Base-by-base conservation (phyloP, 225 moss, liverwort and hornwort genomes). In the Takakia lepidozioides region DNA sequence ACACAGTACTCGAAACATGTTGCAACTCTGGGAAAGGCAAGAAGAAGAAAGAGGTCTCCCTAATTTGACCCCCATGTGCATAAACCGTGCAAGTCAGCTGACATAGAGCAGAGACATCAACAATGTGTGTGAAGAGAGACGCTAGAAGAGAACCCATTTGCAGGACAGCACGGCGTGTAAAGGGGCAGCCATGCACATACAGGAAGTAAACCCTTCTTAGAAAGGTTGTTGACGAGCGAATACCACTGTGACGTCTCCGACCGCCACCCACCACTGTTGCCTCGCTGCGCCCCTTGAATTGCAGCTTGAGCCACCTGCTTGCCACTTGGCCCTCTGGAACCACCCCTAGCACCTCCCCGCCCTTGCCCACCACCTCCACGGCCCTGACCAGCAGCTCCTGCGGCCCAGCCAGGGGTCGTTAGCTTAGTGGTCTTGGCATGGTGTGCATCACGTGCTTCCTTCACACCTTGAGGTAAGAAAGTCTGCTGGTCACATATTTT, bases 171-270 rank as follows among this genome's bases (percentile, higher is more conserved):
- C n/a, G n/a, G n/a, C 9, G 21, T 17, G n/a, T 27, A 3, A n/a
- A 49, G 29, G 21, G 27, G 26, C 25, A 26, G 19, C 30, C n/a
- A n/a, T 25, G 19, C 53, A 86, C 91, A 63, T 87, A 92, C 95
- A 67, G 95, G 95, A 45, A 98, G 82, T 57, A 98, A 64, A 56
- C 84, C 84, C 65, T 85, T 98, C 82, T 87, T 90, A 55, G 82
- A 70, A 62, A 98, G 90, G 76, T 83, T 80, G 75, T 98, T 98
- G 78, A 98, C 77, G 51, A 98, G 82, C 53, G 95, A 84, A 57
- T 98, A 98, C 95, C 95, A 98, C 78, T 91, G 90, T 41, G 95
- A 98, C 68, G 90, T 98, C 64, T 98, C 90, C 52, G 91, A 98
- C 67, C 95, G 74, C 95, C 95, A 91, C 38, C 76, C 68, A 68